Evolutionary conservation across 2,329 filamentous ascomycete genomes (phyloP), one percentile per base, ranked within the genome.

Genomic region (Byssoonygena ceratinophila): DNA sequence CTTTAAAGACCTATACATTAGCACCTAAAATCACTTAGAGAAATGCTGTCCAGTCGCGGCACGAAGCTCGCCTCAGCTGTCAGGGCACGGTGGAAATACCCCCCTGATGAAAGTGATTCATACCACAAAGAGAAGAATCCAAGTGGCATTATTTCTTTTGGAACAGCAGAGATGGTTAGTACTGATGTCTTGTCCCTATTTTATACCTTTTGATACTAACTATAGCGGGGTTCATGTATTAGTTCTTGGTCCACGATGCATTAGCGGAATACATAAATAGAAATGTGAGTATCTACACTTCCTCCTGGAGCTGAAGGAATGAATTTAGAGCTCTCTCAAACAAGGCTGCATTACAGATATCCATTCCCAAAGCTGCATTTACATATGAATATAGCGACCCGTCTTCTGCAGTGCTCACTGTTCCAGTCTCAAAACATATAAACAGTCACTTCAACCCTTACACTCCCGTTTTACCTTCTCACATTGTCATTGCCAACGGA

Each of bases 401-500:
- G 3, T 46, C 8, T 27, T 46, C 29, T 11, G 16, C 12, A n/a
- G 18, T 31, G 7, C 44, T 46, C n/a, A 68, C 68, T 0, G 58
- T 54, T 4, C 69, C 68, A 0, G 65, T 74, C 55, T 67, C 72
- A 12, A 59, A 57, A 2, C 68, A 73, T 54, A 57, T 77, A 40
- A 74, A 71, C 54, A 64, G 57, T 16, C 60, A 70, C 41, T 71
- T 77, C 54, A 57, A 63, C 0, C 68, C 74, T 2, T 52, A 61
- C 43, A 43, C 46, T 0, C 58, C 66, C 0, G 61, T 76, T 3
- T 31, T 65, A 1, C 45, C 67, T 8, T 61, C 68, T 0, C 55
- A 74, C 16, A 58, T 77, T 41, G 54, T 71, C 3, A 64, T 70
- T 22, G 64, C 68, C n/a, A 70, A 66, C 37, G 72, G 69, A 9